Base-by-base conservation (phyloP, 257 asterid species). In the Gentiana macrophylla region DNA sequence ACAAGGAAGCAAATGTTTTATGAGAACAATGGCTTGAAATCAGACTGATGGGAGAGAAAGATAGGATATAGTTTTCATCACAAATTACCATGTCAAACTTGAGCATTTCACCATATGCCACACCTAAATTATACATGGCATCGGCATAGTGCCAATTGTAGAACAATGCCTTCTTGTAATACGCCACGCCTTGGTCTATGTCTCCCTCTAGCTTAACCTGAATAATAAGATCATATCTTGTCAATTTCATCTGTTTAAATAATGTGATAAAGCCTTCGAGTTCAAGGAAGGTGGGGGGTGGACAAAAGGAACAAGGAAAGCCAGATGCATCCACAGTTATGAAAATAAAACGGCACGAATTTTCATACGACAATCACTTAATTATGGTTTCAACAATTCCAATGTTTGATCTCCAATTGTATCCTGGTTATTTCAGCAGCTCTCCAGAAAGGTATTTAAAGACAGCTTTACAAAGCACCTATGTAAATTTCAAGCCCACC, bases 21-120 rank as follows among this genome's bases (percentile, higher is more conserved):
- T 3, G 12, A 41, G 15, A 47, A 47, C 12, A 61, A 12, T 15
- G n/a, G 3, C 15, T 61, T 6, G 35, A 37, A 24, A 56, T 34
- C 65, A 51, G 24, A 41, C 46, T 41, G 10, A 41, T 41, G 1
- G 8, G 10, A 35, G 54, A 52, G 41, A 12, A 32, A 8, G 5
- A 10, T n/a, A 53, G 35, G 46, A 32, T 48, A 52, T 56, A 34
- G 4, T 2, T 4, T 5, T 10, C 35, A 53, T 47, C 56, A 37
- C 13, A 35, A 50, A 56, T 57, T 54, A 92, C 99, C 99, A 83
- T 92, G 80, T 92, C 99, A 79, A 92, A 88, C 72, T 83, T 82
- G 76, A 92, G 88, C 97, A 88, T 89, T 82, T 92, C 99, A 77
- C 97, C 97, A 80, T 92, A 92, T 48, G 99, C 99, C 71, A 92